Conservation (phyloP, 148 eudicot genomes). For the Pouteria glomerata region DNA sequence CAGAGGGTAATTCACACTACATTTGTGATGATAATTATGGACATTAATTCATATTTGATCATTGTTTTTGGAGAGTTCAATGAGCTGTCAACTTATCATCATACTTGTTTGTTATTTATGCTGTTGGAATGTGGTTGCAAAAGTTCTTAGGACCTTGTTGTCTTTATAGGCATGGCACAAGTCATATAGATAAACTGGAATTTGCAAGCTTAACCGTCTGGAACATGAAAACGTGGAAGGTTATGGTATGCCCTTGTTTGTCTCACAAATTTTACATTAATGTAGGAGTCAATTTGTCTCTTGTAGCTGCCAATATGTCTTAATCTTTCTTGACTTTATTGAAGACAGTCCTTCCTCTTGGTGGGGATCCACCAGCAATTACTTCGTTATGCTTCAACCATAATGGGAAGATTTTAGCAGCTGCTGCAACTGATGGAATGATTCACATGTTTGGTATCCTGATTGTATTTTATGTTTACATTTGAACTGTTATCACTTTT, state of each 20-base stretch:
- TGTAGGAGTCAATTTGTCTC: slow-evolving; percentile 5
- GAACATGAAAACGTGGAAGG: slow-evolving; percentile 98
- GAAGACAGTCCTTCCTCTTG: slow-evolving; percentile 99
- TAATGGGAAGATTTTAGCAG: slow-evolving; percentile 96
- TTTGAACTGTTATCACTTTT: too few species aligned
- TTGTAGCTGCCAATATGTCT: slow-evolving; percentile 15
- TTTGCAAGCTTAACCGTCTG: slow-evolving; percentile 87
- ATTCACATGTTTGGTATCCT: slow-evolving; percentile 99
- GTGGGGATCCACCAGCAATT: slow-evolving; percentile 95
- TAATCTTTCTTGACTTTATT: slow-evolving; percentile 36
- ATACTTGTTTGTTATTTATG: neutral
- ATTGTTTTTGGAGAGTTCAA: neutral
- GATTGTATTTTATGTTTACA: slow-evolving; percentile 1
- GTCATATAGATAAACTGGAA: slow-evolving; percentile 40
- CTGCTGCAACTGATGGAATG: slow-evolving; percentile 99
- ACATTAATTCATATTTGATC: neutral
- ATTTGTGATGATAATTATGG: neutral
- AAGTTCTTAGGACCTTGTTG: neutral
- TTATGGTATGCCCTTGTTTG: slow-evolving; percentile 62
- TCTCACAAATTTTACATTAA: neutral
- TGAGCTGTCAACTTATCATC: neutral
- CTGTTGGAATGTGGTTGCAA: neutral
- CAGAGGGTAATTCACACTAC: slow-evolving; percentile 45
- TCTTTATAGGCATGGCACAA: slow-evolving; percentile 54
- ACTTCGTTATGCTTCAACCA: slow-evolving; percentile 93